Evolutionary conservation across 371 early-diverging fungal genomes (phyloP), one percentile per base, ranked within the genome.

Genomic region (Apophysomyces sp.): DNA sequence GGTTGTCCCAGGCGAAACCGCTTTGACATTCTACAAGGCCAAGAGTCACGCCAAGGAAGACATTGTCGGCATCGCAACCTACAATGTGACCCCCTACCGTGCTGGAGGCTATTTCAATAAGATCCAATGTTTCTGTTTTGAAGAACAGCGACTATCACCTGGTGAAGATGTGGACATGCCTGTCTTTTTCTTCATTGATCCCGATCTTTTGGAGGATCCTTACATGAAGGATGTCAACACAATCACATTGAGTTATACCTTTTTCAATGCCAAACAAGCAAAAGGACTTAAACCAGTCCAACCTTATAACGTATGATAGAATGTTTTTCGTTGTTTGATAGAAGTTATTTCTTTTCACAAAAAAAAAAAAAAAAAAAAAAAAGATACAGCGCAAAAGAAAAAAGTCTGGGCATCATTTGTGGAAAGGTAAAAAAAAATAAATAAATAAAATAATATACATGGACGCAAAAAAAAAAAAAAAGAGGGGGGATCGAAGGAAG

Each of bases 61-160:
- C 66, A 87, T 99, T 36, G 92, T 95, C 40, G 99, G 99, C n/a
- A 90, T 99, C 60, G 93, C 96, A 0, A 99, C 98, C 0, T 99
- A 99, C 67, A 96, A 94, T 68, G 97, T 99, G 27, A 87, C 94
- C 1, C 99, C 99, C 3, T 84, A 89, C 58, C 91, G 94, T 68
- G 96, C 94, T 1, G 99, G 93, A 3, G 85, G 83, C 15, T 92
- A 97, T 59, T 97, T 98, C 65, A 98, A 98, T 87, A 98, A 98
- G 84, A 97, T 98, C 60, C 99, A 99, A 71, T 99, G 99, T 73
- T 99, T 99, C 65, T 99, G 99, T 68, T 99, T 99, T 80, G 99
- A 99, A 69, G 98, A 98, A 70, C 98, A 99, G 74, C 91, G 88
- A 74, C 77, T 99, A 57, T 84, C 76, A 32, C 91, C 98, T 0